Evolutionary conservation across 2,329 filamentous ascomycete species (phyloP).

Genomic region (Cytospora mali): DNA sequence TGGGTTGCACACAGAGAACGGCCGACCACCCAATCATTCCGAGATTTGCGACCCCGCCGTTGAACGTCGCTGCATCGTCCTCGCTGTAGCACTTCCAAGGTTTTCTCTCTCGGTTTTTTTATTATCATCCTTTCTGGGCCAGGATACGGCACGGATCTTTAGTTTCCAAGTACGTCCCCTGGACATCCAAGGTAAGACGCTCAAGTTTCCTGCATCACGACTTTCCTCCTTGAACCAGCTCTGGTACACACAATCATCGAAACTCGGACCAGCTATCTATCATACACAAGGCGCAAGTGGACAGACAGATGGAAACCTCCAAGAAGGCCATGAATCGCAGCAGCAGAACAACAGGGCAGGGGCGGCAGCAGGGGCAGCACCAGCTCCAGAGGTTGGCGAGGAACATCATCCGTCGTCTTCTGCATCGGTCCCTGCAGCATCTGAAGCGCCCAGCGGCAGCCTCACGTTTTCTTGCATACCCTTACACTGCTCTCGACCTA

Average conservation of each 20-base stretch:
- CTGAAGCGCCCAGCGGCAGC: slow-evolving; percentile 32
- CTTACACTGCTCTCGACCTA: slow-evolving; percentile 31
- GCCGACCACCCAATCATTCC: slow-evolving; percentile 29
- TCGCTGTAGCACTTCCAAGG: slow-evolving; percentile 3
- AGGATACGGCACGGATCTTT: background rate
- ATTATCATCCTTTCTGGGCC: slow-evolving; percentile 1
- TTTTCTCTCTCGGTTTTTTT: slow-evolving; percentile 13
- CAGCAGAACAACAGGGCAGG: background rate
- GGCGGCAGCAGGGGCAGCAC: slow-evolving; percentile 2
- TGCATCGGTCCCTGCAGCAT: slow-evolving; percentile 32
- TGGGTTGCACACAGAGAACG: slow-evolving; percentile 27
- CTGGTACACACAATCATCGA: background rate
- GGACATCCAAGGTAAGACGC: slow-evolving; percentile 4
- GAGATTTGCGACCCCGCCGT: slow-evolving; percentile 28
- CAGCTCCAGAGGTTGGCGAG: slow-evolving; percentile 14
- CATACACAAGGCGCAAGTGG: background rate
- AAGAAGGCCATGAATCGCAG: background rate
- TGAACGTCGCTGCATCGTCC: slow-evolving; percentile 25
- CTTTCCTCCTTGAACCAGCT: background rate
- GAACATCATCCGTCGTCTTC: slow-evolving; percentile 19
- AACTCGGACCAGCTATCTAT: background rate
- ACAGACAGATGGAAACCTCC: background rate
- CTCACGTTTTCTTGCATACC: slow-evolving; percentile 29
- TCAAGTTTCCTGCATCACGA: background rate
- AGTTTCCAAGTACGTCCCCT: slow-evolving; percentile 3